These are phyloP conservation scores for Cyclotella choctawhatcheeana DNA, from an alignment of 108 stramenopile genomes.

Conservation along the genomic window DNA sequence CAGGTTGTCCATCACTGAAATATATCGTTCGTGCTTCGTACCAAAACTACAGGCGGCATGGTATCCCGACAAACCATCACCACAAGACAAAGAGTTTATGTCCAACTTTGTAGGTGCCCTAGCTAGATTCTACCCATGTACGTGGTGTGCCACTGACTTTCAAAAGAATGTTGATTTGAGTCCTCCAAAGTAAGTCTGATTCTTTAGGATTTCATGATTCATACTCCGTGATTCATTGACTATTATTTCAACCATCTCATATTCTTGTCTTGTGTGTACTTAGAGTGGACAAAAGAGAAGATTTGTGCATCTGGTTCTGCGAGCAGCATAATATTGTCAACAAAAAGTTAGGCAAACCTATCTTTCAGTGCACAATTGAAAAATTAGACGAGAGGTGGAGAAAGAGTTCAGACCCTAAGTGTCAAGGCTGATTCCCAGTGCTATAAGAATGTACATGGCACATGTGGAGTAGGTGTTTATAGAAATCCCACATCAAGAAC, in stretches of 20 bases:
- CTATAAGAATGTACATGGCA: too few species aligned
- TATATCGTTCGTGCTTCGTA: too few species aligned
- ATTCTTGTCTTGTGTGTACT: constrained; percentile 8
- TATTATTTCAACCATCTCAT: not conserved
- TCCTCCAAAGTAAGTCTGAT: constrained; percentile 60
- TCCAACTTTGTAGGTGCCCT: constrained; percentile 65
- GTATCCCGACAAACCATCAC: constrained; percentile 84
- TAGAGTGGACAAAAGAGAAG: constrained; percentile 72
- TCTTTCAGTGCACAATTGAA: constrained; percentile 75
- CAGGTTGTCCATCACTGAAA: too few species aligned
- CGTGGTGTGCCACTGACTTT: constrained; percentile 84
- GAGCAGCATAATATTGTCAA: constrained; percentile 89
- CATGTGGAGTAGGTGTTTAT: too few species aligned
- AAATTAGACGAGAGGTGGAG: constrained; percentile 86
- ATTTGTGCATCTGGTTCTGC: constrained; percentile 84
- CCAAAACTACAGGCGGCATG: constrained; percentile 66
- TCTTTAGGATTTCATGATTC: not conserved
- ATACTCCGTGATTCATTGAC: not conserved
- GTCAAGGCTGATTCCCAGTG: too few species aligned
- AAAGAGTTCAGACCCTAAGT: constrained; percentile 73
- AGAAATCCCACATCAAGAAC: too few species aligned
- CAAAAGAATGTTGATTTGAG: constrained; percentile 65
- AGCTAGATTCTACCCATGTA: constrained; percentile 87
- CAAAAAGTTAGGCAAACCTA: constrained; percentile 77
- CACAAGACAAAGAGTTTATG: constrained; percentile 64